phyloP scores from a whole-genome alignment of 2,329 filamentous ascomycete species.

The Monilinia polystroma region DNA sequence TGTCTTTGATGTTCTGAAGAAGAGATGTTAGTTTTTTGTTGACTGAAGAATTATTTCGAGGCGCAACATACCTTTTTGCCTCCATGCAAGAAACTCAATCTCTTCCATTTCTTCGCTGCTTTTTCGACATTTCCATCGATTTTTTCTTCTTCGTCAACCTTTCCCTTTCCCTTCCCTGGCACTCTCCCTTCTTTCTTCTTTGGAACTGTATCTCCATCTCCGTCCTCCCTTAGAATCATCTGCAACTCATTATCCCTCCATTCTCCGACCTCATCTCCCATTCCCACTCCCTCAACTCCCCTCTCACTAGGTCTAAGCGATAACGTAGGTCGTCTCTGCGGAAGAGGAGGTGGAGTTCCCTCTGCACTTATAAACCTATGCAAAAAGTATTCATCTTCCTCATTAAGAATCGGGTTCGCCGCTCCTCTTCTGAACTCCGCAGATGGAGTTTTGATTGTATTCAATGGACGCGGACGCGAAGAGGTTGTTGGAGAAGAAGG shows the following conservation, averaged over 20 bases:
- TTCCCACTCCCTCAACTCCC: neutral
- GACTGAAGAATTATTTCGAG: neutral
- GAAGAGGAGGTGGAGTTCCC: slow-evolving; percentile 53
- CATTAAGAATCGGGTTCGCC: slow-evolving; percentile 50
- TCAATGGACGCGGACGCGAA: slow-evolving; percentile 9
- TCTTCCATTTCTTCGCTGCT: slow-evolving; percentile 42
- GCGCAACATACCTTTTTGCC: slow-evolving; percentile 33
- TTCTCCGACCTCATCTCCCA: slow-evolving; percentile 29
- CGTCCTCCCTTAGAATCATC: slow-evolving; percentile 49
- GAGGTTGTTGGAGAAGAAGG: neutral
- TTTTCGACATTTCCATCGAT: slow-evolving; percentile 38
- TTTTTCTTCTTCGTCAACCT: slow-evolving; percentile 31
- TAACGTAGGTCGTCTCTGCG: slow-evolving; percentile 37
- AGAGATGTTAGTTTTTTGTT: slow-evolving; percentile 35
- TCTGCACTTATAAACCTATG: slow-evolving; percentile 53
- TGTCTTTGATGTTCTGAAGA: slow-evolving; percentile 42
- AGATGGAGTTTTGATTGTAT: slow-evolving; percentile 23
- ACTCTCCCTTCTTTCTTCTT: slow-evolving; percentile 44
- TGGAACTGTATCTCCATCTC: slow-evolving; percentile 39
- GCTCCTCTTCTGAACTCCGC: slow-evolving; percentile 2
- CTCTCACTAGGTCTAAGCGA: slow-evolving; percentile 16
- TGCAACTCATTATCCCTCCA: slow-evolving; percentile 33
- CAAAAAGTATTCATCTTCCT: slow-evolving; percentile 59
- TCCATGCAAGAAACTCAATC: slow-evolving; percentile 44
- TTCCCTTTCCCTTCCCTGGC: slow-evolving; percentile 42